phyloP scores from a whole-genome alignment of 129 eudicot species.

The Flaveria brownii region DNA sequence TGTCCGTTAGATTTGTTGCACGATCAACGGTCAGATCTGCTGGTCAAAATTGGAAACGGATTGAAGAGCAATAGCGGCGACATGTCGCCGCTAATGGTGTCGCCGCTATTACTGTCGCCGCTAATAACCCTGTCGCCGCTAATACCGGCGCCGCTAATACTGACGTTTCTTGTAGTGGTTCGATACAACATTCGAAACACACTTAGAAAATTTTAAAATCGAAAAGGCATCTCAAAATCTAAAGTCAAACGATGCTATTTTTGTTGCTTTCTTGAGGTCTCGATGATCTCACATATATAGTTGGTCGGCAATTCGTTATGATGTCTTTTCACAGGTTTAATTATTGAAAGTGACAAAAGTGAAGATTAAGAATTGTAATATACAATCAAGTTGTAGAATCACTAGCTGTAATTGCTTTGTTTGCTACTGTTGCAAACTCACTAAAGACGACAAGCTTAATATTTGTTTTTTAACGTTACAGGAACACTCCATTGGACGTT shows the following conservation, averaged over 20 bases:
- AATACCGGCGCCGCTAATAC: too few relatives aligned
- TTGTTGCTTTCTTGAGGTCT: background rate
- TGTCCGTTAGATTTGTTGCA: too few relatives aligned
- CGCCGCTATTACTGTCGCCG: too few relatives aligned
- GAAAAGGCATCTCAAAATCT: too few relatives aligned
- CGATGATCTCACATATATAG: background rate
- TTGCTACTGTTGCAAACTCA: background rate
- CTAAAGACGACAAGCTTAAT: background rate
- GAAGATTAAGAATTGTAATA: background rate
- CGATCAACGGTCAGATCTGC: too few relatives aligned
- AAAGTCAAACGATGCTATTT: too few relatives aligned
- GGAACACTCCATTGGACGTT: background rate
- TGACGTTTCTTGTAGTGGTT: too few relatives aligned
- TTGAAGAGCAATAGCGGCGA: too few relatives aligned
- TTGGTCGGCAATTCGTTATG: background rate
- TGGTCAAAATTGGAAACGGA: too few relatives aligned
- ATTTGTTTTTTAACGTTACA: background rate
- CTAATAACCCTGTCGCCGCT: too few relatives aligned
- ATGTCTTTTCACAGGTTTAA: slow-evolving; percentile 9
- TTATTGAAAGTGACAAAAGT: slow-evolving; percentile 30
- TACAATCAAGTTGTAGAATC: background rate
- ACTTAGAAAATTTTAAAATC: too few relatives aligned
- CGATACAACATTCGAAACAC: background rate
- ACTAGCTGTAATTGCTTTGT: background rate
- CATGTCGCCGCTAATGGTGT: too few relatives aligned